phyloP scores from a whole-genome alignment of 257 asterid species.

The Lithospermum erythrorhizon region DNA sequence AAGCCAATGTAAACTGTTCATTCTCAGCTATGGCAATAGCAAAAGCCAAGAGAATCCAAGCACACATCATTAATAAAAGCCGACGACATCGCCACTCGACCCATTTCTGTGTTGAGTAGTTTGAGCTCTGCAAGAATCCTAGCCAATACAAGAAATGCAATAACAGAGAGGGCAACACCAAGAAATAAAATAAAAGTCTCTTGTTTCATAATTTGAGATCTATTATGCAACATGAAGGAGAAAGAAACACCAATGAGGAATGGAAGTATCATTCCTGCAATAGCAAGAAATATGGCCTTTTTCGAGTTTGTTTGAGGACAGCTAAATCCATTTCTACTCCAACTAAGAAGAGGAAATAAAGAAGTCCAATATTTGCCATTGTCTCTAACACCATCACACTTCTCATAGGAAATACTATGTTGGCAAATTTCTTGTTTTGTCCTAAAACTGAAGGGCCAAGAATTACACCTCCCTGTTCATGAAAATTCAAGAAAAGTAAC shows the following conservation, averaged over 20 bases:
- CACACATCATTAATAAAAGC: slow-evolving; percentile 92
- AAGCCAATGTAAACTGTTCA: slow-evolving; percentile 42
- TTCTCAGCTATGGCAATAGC: slow-evolving; percentile 87
- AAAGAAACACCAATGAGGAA: slow-evolving; percentile 59
- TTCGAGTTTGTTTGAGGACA: slow-evolving; percentile 60
- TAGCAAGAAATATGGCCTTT: slow-evolving; percentile 48
- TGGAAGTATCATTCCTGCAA: slow-evolving; percentile 71
- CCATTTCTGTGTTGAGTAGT: slow-evolving; percentile 82
- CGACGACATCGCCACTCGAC: slow-evolving; percentile 74
- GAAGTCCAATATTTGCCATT: slow-evolving; percentile 92
- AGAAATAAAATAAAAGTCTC: slow-evolving; percentile 85
- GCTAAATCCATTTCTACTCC: slow-evolving; percentile 96
- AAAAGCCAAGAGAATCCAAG: slow-evolving; percentile 68
- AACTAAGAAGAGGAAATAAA: slow-evolving; percentile 72
- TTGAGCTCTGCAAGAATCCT: slow-evolving; percentile 84
- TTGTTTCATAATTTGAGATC: slow-evolving; percentile 31
- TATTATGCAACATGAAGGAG: slow-evolving; percentile 42
- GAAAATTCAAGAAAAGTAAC: not conserved
- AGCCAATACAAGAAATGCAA: slow-evolving; percentile 88
- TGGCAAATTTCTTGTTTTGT: slow-evolving; percentile 36
- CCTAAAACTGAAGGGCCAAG: slow-evolving; percentile 91
- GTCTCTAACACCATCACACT: slow-evolving; percentile 97
- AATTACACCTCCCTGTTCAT: slow-evolving; percentile 68
- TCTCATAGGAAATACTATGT: slow-evolving; percentile 56
- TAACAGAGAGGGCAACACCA: slow-evolving; percentile 76